phyloP scores from a whole-genome alignment of 768 basidiomycete genomes.

The Auricularia cornea region DNA sequence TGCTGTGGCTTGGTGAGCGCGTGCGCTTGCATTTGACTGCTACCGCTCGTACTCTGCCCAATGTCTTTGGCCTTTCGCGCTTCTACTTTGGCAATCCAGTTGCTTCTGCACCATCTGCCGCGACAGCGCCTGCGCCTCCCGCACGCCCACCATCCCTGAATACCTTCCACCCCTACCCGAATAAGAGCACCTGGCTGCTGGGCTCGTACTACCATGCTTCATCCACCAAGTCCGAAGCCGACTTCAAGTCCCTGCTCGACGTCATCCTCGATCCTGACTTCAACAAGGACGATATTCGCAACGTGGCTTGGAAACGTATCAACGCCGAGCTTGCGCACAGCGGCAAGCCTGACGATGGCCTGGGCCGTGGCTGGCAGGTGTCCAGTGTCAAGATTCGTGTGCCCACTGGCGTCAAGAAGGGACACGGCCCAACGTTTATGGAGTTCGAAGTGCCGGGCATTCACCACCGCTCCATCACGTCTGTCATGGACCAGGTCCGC shows the following conservation, averaged over 20 bases:
- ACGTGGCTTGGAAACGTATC: constrained; percentile 17
- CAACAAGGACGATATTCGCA: constrained; percentile 11
- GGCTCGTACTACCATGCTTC: neutral
- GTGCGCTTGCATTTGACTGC: neutral
- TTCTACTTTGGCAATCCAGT: neutral
- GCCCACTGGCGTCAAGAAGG: constrained; percentile 14
- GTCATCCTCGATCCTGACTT: constrained; percentile 12
- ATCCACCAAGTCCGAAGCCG: neutral
- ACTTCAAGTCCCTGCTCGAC: neutral
- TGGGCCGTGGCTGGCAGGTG: constrained; percentile 17
- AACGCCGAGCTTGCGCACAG: constrained; percentile 13
- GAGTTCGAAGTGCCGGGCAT: neutral
- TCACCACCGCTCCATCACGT: neutral
- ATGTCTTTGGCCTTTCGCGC: neutral
- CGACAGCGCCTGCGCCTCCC: neutral
- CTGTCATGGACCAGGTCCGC: neutral
- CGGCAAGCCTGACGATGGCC: constrained; percentile 9
- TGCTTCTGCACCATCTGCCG: neutral
- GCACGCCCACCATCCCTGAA: no score
- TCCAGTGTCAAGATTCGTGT: constrained; percentile 16
- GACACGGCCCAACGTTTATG: no score
- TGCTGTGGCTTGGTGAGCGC: no score
- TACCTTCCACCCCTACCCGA: neutral
- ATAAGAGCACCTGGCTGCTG: neutral
- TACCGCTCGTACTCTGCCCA: neutral